Evolutionary conservation across 164 flowering plant genomes (phyloP).

Genomic region (Warburgia ugandensis): DNA sequence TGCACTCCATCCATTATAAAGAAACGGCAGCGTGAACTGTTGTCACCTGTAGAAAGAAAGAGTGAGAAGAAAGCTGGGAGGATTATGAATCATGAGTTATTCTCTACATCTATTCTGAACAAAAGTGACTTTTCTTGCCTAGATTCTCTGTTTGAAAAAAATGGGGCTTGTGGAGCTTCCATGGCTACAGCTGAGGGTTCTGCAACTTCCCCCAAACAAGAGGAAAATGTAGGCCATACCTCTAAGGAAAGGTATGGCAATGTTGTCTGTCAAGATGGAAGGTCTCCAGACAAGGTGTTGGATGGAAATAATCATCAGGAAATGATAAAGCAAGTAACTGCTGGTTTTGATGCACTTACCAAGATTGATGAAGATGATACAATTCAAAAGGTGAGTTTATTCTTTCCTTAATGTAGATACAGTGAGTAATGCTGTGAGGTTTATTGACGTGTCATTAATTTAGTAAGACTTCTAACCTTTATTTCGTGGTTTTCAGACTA

Average conservation of each 20-base stretch:
- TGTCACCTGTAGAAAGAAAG: constrained; percentile 77
- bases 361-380: constrained; percentile 14
- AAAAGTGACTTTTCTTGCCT: constrained; percentile 34
- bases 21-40: constrained; percentile 75
- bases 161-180: constrained; percentile 12
- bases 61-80: constrained; percentile 58
- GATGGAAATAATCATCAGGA: constrained; percentile 7
- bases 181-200: constrained; percentile 13
- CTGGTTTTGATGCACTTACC: constrained; percentile 7
- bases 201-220: constrained; percentile 14
- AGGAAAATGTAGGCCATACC: constrained; percentile 26
- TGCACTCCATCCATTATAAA: constrained; percentile 82
- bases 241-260: constrained; percentile 5
- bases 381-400: constrained; percentile 10
- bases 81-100: constrained; percentile 21
- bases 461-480: no score
- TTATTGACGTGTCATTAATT: no score
- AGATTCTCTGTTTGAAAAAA: constrained; percentile 19
- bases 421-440: neutral
- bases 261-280: constrained; percentile 5
- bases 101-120: constrained; percentile 30
- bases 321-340: constrained; percentile 10
- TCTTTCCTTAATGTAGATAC: neutral
- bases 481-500: neutral
- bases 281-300: constrained; percentile 7